Percentiles rank a stretch among this genome's conserved stretches.
phyloP scores from a whole-genome alignment of 83 land plant species.

The Isoetes engelmannii region DNA sequence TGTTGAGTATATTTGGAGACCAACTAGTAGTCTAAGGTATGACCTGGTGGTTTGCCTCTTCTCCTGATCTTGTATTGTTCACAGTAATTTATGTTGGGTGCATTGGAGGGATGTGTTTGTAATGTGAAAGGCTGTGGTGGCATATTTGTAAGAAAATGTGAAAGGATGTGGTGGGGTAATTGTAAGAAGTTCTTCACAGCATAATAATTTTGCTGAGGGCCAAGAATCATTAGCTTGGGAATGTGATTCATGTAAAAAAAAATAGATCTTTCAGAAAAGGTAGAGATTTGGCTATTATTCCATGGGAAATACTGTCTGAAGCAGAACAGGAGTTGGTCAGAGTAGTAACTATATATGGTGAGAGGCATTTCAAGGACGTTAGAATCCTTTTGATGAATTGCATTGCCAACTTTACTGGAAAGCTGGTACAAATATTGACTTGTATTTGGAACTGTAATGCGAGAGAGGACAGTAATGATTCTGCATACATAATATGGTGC shows the following conservation, averaged over 20 bases:
- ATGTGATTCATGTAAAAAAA: slow-evolving; percentile 33
- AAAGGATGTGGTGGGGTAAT: slow-evolving; percentile 20
- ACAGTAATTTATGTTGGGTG: neutral
- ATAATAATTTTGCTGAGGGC: slow-evolving; percentile 1
- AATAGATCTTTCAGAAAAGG: slow-evolving; percentile 22
- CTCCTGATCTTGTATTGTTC: slow-evolving; percentile 2
- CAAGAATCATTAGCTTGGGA: slow-evolving; percentile 25
- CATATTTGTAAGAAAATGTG: too few species aligned
- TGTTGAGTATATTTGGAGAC: too few species aligned
- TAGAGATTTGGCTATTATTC: slow-evolving; percentile 16
- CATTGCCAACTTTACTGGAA: slow-evolving; percentile 32
- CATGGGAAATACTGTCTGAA: slow-evolving; percentile 30
- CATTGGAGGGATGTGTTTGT: slow-evolving; percentile 34
- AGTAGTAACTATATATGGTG: slow-evolving; percentile 32
- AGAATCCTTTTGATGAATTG: slow-evolving; percentile 27
- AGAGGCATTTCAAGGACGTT: slow-evolving; percentile 38
- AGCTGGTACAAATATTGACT: slow-evolving; percentile 21
- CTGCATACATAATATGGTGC: too few species aligned
- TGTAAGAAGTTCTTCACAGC: slow-evolving; percentile 22
- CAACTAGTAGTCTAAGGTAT: too few species aligned
- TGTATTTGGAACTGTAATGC: neutral
- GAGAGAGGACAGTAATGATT: neutral
- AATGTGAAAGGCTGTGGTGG: slow-evolving; percentile 39
- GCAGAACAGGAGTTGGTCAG: slow-evolving; percentile 31
- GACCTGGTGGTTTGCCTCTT: too few species aligned